Evolutionary conservation across 306 rosid genomes (phyloP).

Genomic region (Acacia crassicarpa): DNA sequence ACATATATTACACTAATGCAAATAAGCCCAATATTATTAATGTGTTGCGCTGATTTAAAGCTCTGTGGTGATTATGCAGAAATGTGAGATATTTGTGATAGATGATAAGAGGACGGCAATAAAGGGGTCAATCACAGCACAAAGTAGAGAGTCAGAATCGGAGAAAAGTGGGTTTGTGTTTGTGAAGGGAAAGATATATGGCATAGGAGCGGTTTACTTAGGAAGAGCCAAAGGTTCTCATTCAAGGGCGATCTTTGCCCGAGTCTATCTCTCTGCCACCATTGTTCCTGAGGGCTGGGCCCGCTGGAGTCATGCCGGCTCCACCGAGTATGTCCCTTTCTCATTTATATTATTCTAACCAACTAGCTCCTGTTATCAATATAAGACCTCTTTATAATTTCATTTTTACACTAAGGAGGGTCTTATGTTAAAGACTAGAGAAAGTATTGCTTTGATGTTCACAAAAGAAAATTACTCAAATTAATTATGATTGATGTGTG

Average conservation of each 20-base stretch:
- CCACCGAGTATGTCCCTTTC: conserved; percentile 44
- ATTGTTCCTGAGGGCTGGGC: conserved; percentile 57
- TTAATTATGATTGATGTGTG: no score
- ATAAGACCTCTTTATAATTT: no score
- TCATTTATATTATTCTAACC: neutral
- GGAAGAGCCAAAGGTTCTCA: conserved; percentile 38
- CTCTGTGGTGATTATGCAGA: conserved; percentile 32
- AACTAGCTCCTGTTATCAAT: no score
- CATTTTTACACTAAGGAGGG: no score
- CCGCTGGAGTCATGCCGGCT: conserved; percentile 48
- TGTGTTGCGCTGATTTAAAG: no score
- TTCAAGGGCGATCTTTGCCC: conserved; percentile 51
- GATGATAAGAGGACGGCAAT: neutral
- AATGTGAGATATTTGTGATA: conserved; percentile 16
- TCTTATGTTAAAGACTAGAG: no score
- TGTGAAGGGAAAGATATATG: conserved; percentile 38
- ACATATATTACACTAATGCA: no score
- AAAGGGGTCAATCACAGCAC: conserved; percentile 1
- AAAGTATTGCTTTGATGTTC: no score
- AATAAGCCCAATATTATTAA: no score
- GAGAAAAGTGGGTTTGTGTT: conserved; percentile 41
- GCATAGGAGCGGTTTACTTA: conserved; percentile 1
- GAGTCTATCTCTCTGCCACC: conserved; percentile 52
- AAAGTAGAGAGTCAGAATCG: neutral
- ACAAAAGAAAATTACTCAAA: neutral